phyloP scores from a whole-genome alignment of 345 rosid genomes.

The Syzygium aqueum region DNA sequence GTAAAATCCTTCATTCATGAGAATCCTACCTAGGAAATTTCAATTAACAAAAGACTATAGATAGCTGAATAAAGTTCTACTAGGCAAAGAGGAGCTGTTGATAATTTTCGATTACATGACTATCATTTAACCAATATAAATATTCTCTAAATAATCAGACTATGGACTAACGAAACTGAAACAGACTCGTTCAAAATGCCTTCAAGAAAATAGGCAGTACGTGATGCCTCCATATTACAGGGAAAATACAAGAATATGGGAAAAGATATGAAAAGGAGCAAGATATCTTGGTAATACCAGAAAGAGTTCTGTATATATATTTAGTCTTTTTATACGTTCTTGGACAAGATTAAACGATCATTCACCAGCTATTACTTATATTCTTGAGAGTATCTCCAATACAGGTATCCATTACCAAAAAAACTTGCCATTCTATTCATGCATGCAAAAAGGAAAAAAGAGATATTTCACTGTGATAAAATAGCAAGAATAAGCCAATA shows the following conservation, averaged over 20 bases:
- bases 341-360: not conserved
- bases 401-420: not conserved
- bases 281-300: not conserved
- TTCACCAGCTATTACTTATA: not conserved
- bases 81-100: not conserved
- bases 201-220: not conserved
- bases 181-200: not conserved
- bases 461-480: not conserved
- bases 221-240: not conserved
- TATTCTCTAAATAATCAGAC: not conserved
- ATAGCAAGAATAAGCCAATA: not conserved
- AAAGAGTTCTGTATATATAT: not conserved
- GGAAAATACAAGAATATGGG: not conserved
- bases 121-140: not conserved
- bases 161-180: not conserved
- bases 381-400: not conserved
- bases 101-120: not conserved
- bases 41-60: not conserved
- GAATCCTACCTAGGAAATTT: too few species aligned
- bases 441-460: not conserved
- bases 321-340: not conserved
- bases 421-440: not conserved
- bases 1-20: not conserved
- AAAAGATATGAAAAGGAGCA: not conserved
- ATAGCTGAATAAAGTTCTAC: not conserved